Conservation (phyloP, 768 basidiomycete genomes). For the Mycena chlorophos region DNA sequence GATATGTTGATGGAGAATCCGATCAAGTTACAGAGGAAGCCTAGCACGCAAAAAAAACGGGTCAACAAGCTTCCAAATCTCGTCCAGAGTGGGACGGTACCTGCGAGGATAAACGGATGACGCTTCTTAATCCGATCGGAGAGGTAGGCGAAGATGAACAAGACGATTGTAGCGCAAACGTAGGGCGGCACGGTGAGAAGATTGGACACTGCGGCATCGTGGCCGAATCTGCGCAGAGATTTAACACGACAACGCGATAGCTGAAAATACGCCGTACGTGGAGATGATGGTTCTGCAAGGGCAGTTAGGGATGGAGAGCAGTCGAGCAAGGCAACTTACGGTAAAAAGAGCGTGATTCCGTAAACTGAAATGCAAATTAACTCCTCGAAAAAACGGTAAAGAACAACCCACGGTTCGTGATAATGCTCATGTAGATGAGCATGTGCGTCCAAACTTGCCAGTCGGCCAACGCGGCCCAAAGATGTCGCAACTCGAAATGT, state of each 20-base stretch:
- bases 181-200: slow-evolving; percentile 72
- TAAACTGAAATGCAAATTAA: slow-evolving; percentile 45
- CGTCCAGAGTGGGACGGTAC: slow-evolving; percentile 46
- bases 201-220: slow-evolving; percentile 55
- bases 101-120: slow-evolving; percentile 57
- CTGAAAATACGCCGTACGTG: slow-evolving; percentile 30
- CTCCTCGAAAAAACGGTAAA: background rate
- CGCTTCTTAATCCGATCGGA: slow-evolving; percentile 60
- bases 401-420: slow-evolving; percentile 53
- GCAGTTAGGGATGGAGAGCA: background rate
- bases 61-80: background rate
- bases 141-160: slow-evolving; percentile 53
- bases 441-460: slow-evolving; percentile 71
- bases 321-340: slow-evolving; percentile 44
- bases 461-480: slow-evolving; percentile 54
- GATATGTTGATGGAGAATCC: slow-evolving; percentile 70
- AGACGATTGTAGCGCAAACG: slow-evolving; percentile 36
- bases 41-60: background rate
- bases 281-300: slow-evolving; percentile 57
- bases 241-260: background rate
- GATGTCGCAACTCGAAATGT: slow-evolving; percentile 52
- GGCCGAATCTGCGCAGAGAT: slow-evolving; percentile 52
- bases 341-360: slow-evolving; percentile 70
- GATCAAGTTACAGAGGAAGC: slow-evolving; percentile 33
- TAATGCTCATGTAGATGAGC: slow-evolving; percentile 57